Base-by-base conservation (phyloP, 1,284 basidiomycete genomes). In the Cutaneotrichosporon cutaneum region DNA sequence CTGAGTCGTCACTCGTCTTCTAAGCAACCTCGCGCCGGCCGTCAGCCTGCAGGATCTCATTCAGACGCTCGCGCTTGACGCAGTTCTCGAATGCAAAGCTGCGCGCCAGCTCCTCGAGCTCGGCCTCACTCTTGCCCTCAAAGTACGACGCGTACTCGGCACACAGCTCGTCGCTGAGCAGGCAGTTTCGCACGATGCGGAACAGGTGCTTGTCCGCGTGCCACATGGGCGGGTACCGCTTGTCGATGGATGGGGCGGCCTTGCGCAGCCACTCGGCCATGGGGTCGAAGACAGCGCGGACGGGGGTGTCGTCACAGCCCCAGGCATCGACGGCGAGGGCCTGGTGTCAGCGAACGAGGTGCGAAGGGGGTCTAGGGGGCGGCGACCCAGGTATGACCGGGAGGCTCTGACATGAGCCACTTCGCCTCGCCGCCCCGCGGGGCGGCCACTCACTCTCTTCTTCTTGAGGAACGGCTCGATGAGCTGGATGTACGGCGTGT, bases 401-500 rank as follows among this genome's bases (percentile, higher is more conserved):
- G n/a, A n/a, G n/a, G n/a, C 30, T 48, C 21, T 11, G 3, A 4
- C 27, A 11, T 16, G 14, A 21, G 11, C 21, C 21, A 24, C 18
- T 6, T 21, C 21, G 13, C 9, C 65, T 44, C n/a, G 61, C 66
- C 36, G 16, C n/a, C n/a, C n/a, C n/a, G n/a, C n/a, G n/a, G n/a
- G n/a, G n/a, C n/a, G n/a, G n/a, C n/a, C 36, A 45, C 48, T 18
- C 48, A 51, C 61, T 59, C 82, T 13, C 79, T 88, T 88, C 72
- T 85, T 85, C 33, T 77, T 78, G 21, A 90, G 82, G 81, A 89
- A 89, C 32, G 82, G 80, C 59, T 81, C 78, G 75, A 90, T 82
- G 27, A 85, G 83, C 56, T 80, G 80, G 81, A 87, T 86, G 80
- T 90, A 91, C 0, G 87, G 81, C n/a, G 88, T 88, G 16, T 85